Conservation (phyloP, 352 stramenopile genomes). For the Globisporangium mamillatum region DNA sequence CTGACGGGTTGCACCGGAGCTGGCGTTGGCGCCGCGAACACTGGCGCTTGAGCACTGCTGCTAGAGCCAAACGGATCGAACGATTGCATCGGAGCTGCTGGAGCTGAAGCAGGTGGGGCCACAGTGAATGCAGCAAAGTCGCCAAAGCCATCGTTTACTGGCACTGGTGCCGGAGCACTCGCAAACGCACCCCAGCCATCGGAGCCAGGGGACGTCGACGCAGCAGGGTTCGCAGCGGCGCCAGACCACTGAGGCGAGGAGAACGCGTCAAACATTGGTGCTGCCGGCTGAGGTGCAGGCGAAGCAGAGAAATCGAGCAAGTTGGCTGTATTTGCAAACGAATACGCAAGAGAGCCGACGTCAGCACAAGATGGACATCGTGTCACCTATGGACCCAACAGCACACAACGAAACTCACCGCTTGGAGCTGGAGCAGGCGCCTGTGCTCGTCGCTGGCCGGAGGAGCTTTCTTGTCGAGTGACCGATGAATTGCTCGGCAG, state of each 20-base stretch:
- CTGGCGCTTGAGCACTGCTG: neutral
- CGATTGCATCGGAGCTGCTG: constrained; percentile 18
- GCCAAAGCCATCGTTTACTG: constrained; percentile 33
- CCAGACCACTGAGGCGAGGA: constrained; percentile 9
- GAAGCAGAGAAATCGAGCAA: constrained; percentile 52
- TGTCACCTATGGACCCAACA: neutral
- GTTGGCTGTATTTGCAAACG: constrained; percentile 26
- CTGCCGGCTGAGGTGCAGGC: constrained; percentile 20
- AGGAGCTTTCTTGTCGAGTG: constrained; percentile 11
- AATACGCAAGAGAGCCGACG: neutral
- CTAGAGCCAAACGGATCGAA: constrained; percentile 33
- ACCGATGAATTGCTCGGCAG: neutral
- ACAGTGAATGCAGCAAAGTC: constrained; percentile 46
- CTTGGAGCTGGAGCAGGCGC: neutral
- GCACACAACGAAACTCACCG: constrained; percentile 2
- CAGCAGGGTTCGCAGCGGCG: constrained; percentile 13
- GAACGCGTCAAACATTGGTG: constrained; percentile 45
- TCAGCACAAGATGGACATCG: neutral
- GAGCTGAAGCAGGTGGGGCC: constrained; percentile 19
- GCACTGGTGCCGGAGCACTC: constrained; percentile 23
- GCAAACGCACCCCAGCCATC: constrained; percentile 31
- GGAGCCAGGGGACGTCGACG: constrained; percentile 13
- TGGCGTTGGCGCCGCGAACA: constrained; percentile 23
- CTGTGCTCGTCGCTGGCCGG: constrained; percentile 9
- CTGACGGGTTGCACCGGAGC: constrained; percentile 11